A percentile compares a stretch with the other conserved stretches of the same genome.
Evolutionary conservation across 164 flowering plant species (phyloP).

Genomic region (Vitis vinifera): DNA sequence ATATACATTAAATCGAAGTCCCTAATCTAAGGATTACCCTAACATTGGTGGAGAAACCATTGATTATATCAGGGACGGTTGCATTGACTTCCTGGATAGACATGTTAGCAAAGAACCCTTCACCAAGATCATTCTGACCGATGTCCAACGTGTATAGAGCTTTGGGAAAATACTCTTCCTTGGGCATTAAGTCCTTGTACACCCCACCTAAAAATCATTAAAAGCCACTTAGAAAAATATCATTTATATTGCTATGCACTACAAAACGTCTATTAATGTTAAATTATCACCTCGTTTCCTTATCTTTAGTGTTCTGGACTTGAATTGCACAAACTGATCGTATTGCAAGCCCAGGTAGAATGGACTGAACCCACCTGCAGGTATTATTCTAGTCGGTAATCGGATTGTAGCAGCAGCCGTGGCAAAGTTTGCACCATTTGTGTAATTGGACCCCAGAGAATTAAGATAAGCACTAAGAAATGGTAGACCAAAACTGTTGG

Average conservation of each 20-base stretch:
- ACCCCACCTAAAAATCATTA: constrained; percentile 9
- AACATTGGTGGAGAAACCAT: constrained; percentile 8
- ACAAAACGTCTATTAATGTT: too few relatives aligned
- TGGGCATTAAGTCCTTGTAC: constrained; percentile 18
- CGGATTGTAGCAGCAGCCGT: constrained; percentile 21
- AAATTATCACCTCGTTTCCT: constrained; percentile 11
- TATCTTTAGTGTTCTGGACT: constrained; percentile 4
- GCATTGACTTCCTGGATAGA: constrained; percentile 16
- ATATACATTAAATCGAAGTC: too few relatives aligned
- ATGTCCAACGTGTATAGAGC: constrained; percentile 33
- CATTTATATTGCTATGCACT: too few relatives aligned
- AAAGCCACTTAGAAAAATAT: too few relatives aligned
- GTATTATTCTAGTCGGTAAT: background rate
- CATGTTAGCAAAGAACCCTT: constrained; percentile 4
- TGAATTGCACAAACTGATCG: constrained; percentile 17
- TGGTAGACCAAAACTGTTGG: constrained; percentile 19
- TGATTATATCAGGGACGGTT: constrained; percentile 20
- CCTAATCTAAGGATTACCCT: constrained; percentile 11
- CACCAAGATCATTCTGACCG: constrained; percentile 34
- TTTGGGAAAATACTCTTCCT: constrained; percentile 12
- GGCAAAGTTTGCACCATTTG: constrained; percentile 32
- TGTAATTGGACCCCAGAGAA: constrained; percentile 26
- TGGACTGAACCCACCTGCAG: constrained; percentile 22
- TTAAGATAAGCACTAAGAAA: constrained; percentile 26
- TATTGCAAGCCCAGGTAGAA: constrained; percentile 21